Evolutionary conservation across 2,329 filamentous ascomycete species (phyloP), one percentile per base, ranked within the genome.

Genomic region (Aspergillus viridinutans): DNA sequence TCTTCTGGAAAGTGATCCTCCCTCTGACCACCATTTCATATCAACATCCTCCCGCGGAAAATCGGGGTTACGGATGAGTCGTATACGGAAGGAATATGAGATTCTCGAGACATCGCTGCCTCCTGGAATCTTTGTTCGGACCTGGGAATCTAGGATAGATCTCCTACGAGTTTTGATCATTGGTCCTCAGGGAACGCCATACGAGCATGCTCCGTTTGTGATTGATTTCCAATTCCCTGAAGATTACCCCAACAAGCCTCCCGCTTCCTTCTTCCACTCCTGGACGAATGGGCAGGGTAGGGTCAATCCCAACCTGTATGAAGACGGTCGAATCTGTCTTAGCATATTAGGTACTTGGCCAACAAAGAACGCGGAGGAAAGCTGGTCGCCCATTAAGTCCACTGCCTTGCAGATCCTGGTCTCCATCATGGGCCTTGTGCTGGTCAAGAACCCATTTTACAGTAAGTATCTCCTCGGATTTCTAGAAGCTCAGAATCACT

Each of bases 231-330:
- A 81, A 58, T 76, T 86, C 21, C 71, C 72, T 9, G 65, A 75
- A 0, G 63, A 70, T 0, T 87, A 82, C 59, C 84, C 84, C 1
- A 68, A 70, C n/a, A 65, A 71, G 2, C 80, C 84, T 2, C 84
- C 84, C 0, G 68, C 72, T n/a, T 79, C 79, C 1, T 81, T 77
- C 68, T 87, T 86, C 67, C 83, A 86, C 67, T 83, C 79, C 52
- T 86, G 83, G 83, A 83, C 80, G 0, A 69, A 75, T 54, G 78
- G 78, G 1, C 68, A 77, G 23, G 81, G 80, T 1, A 74, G 76
- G n/a, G 74, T 86, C 25, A 87, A 86, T 60, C 84, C 84, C 0
- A 87, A 87, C 61, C 69, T 87, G 1, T 86, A 86, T 67, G 83
- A 86, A 61, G 80, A 85, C 58, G 83, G 84, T 25, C 85, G 82